These are phyloP conservation scores for Epichloe sp. DNA, from an alignment of 2,329 filamentous ascomycete species.

Conservation along the genomic window DNA sequence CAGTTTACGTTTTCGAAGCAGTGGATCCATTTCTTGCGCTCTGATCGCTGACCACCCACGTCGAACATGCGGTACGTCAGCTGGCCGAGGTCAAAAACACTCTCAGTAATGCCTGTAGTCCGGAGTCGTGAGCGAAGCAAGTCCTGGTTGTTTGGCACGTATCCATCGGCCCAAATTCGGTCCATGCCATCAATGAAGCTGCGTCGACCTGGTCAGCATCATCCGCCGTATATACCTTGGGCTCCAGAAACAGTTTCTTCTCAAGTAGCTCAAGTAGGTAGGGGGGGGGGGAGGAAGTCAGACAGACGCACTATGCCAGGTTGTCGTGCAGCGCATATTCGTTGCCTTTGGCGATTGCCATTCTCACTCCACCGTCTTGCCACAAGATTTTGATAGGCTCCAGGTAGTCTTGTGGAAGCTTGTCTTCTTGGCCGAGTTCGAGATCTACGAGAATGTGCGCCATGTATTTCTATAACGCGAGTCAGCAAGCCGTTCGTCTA, in stretches of 20 bases:
- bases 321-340: constrained; percentile 97
- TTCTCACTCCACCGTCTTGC: constrained; percentile 70
- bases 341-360: constrained; percentile 85
- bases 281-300: neutral
- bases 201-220: constrained; percentile 3
- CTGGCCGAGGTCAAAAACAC: constrained; percentile 88
- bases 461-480: constrained; percentile 52
- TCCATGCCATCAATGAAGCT: constrained; percentile 78
- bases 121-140: constrained; percentile 92
- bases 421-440: constrained; percentile 72
- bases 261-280: too few relatives aligned
- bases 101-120: constrained; percentile 95
- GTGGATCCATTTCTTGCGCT: constrained; percentile 99
- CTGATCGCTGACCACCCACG: constrained; percentile 86
- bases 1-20: constrained; percentile 94
- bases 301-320: constrained; percentile 70
- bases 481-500: neutral
- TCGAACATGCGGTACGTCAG: constrained; percentile 97
- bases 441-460: constrained; percentile 64
- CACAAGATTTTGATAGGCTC: constrained; percentile 74
- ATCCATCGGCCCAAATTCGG: constrained; percentile 61
- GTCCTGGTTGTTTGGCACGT: constrained; percentile 85
- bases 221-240: neutral
- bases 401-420: constrained; percentile 65
- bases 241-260: neutral